These are phyloP conservation scores for Globisporangium takayamanum DNA, from an alignment of 352 stramenopile genomes.

Conservation along the genomic window DNA sequence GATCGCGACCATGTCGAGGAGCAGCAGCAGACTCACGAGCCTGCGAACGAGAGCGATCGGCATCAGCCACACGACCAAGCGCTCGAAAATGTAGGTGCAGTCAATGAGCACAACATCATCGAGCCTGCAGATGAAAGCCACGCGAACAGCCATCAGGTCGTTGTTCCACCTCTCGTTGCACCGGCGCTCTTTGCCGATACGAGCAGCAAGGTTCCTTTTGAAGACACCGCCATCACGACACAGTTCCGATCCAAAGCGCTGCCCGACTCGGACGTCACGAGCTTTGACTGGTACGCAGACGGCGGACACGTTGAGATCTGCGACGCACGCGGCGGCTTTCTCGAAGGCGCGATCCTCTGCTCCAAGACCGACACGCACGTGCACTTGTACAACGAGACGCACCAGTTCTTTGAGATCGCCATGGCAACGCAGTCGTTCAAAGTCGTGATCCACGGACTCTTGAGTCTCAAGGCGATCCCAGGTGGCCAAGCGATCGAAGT, in stretches of 20 bases:
- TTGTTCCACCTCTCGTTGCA: not conserved
- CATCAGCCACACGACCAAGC: not conserved
- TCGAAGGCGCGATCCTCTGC: conserved; percentile 47
- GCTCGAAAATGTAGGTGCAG: not conserved
- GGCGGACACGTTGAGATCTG: conserved; percentile 45
- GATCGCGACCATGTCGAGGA: not conserved
- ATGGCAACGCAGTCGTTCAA: conserved; percentile 35
- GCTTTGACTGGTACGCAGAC: conserved; percentile 53
- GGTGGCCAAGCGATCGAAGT: conserved; percentile 43
- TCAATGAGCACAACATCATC: not conserved
- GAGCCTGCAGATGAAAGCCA: not conserved
- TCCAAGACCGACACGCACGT: conserved; percentile 27
- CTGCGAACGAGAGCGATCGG: not conserved
- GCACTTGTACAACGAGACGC: conserved; percentile 47
- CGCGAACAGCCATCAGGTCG: not conserved
- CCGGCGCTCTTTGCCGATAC: not conserved
- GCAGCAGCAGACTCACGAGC: not conserved
- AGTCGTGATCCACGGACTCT: conserved; percentile 44
- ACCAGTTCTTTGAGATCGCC: conserved; percentile 43
- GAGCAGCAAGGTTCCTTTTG: too few relatives aligned
- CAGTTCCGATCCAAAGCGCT: not conserved
- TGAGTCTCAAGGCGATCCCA: conserved; percentile 35
- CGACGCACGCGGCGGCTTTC: conserved; percentile 22
- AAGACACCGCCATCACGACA: not conserved
- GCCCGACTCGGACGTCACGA: conserved; percentile 1